These are phyloP conservation scores for Aspergillus sp. DNA, from an alignment of 2,329 filamentous ascomycete species.

Conservation along the genomic window DNA sequence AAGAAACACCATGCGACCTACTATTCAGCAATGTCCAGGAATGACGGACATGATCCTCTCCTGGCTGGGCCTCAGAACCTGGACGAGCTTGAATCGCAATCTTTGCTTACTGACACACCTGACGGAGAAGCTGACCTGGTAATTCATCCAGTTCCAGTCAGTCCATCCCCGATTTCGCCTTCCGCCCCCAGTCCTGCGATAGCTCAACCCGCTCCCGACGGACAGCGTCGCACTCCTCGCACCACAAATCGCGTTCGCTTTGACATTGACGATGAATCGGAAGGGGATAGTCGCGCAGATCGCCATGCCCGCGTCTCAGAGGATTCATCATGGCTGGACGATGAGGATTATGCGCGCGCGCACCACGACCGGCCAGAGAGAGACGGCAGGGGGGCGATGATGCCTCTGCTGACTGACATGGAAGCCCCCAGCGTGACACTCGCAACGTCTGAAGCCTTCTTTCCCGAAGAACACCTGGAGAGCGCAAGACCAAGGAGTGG, in stretches of 20 bases:
- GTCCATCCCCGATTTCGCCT: conserved; percentile 15
- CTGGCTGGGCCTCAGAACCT: conserved; percentile 24
- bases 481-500: conserved; percentile 72
- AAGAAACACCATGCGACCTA: conserved; percentile 1
- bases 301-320: conserved; percentile 19
- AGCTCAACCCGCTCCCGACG: conserved; percentile 32
- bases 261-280: conserved; percentile 42
- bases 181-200: conserved; percentile 36
- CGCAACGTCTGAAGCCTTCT: conserved; percentile 53
- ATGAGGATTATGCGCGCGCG: conserved; percentile 54
- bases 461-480: conserved; percentile 54
- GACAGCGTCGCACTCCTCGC: conserved; percentile 45
- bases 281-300: conserved; percentile 23
- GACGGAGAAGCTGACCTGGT: conserved; percentile 23
- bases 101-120: conserved; percentile 25
- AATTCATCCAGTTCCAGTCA: conserved; percentile 16
- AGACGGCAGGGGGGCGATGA: conserved; percentile 43
- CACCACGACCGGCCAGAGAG: conserved; percentile 31
- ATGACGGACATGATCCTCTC: conserved; percentile 30
- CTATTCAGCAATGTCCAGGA: conserved; percentile 35
- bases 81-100: conserved; percentile 25
- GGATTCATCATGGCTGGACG: conserved; percentile 44
- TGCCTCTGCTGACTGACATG: conserved; percentile 72
- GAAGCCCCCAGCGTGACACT: conserved; percentile 74
- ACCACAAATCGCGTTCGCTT: conserved; percentile 71